Evolutionary conservation across 352 stramenopile species (phyloP).

Genomic region (Phytophthora megakarya): DNA sequence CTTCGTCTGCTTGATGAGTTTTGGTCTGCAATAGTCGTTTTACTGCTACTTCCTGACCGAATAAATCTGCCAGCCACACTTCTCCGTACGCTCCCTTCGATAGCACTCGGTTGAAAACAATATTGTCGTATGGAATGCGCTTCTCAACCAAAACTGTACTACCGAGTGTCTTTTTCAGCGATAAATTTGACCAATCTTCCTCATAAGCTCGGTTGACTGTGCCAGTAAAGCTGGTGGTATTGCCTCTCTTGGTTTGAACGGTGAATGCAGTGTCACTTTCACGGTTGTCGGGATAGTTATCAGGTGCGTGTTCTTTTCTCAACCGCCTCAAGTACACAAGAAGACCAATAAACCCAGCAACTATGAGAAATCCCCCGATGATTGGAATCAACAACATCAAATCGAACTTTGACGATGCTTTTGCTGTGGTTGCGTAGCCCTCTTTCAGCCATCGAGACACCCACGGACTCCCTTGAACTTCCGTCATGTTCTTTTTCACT

Average conservation of each 20-base stretch:
- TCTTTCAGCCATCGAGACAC: conserved; percentile 20
- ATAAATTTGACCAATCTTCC: conserved; percentile 11
- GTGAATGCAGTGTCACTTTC: background rate
- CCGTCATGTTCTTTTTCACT: background rate
- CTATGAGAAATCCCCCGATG: conserved; percentile 6
- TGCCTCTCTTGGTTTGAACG: background rate
- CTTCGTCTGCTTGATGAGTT: conserved; percentile 27
- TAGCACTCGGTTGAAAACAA: conserved; percentile 32
- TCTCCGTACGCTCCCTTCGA: conserved; percentile 50
- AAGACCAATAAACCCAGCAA: conserved; percentile 2
- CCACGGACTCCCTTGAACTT: conserved; percentile 15
- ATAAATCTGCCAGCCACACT: conserved; percentile 45
- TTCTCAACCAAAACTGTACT: conserved; percentile 15
- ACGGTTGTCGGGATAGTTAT: background rate
- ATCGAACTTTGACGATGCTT: background rate
- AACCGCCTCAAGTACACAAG: conserved; percentile 1
- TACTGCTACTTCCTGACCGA: conserved; percentile 35
- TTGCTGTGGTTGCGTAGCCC: conserved; percentile 5
- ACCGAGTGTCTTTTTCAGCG: conserved; percentile 11
- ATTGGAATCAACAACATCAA: conserved; percentile 18
- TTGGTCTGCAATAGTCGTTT: conserved; percentile 43
- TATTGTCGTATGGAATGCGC: conserved; percentile 29
- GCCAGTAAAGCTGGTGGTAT: background rate
- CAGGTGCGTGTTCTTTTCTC: background rate
- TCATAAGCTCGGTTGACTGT: background rate